Evolutionary conservation across 495 filamentous ascomycete species (phyloP).

Genomic region (Lepidopterella palustris): DNA sequence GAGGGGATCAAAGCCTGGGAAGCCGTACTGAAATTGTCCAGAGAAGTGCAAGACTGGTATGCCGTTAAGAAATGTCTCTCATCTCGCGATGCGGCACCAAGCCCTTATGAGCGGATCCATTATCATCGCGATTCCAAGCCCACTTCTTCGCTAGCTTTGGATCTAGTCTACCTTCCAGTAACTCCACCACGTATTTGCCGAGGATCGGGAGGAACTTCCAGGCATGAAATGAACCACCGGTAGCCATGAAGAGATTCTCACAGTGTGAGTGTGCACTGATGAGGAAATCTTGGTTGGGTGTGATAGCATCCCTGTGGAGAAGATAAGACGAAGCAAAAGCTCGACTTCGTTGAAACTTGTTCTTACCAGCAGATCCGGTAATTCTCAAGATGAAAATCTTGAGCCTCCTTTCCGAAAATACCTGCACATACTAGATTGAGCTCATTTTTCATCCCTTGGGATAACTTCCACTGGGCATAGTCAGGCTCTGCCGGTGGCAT

Average conservation of each 20-base stretch:
- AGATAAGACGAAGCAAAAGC: neutral
- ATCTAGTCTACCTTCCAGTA: slow-evolving; percentile 34
- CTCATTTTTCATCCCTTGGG: slow-evolving; percentile 36
- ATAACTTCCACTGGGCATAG: slow-evolving; percentile 47
- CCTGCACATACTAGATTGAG: slow-evolving; percentile 36
- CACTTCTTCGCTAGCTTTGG: slow-evolving; percentile 36
- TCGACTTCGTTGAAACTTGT: neutral
- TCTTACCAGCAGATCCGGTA: slow-evolving; percentile 44
- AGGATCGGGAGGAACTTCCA: slow-evolving; percentile 44
- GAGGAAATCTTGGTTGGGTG: slow-evolving; percentile 20
- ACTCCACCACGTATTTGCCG: slow-evolving; percentile 40
- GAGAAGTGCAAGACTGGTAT: too few species aligned
- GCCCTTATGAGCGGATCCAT: neutral
- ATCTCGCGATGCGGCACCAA: too few species aligned
- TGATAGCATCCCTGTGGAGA: slow-evolving; percentile 21
- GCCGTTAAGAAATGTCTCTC: too few species aligned
- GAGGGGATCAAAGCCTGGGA: too few species aligned
- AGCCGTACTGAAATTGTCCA: too few species aligned
- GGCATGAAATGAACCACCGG: slow-evolving; percentile 39
- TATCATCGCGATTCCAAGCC: slow-evolving; percentile 24
- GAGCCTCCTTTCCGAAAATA: slow-evolving; percentile 39
- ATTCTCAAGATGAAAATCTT: slow-evolving; percentile 38
- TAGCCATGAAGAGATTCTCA: slow-evolving; percentile 41
- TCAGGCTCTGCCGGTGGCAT: slow-evolving; percentile 41
- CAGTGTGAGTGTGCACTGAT: slow-evolving; percentile 19